These are phyloP conservation scores for Globisporangium middletonii DNA, from an alignment of 352 stramenopile species.

Conservation along the genomic window DNA sequence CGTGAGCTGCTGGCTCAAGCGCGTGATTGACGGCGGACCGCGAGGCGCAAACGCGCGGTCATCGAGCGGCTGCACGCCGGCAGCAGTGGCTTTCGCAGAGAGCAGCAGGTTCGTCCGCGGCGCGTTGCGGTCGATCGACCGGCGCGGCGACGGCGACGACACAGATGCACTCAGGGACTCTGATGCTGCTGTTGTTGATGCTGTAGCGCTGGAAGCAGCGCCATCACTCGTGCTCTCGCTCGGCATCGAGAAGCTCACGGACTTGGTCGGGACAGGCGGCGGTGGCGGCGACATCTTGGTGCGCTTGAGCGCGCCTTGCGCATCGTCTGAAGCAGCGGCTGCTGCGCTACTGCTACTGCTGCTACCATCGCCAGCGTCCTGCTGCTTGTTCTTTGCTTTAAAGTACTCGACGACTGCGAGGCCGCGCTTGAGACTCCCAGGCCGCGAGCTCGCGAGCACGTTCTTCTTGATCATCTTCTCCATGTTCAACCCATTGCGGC, in stretches of 20 bases:
- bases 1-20: conserved; percentile 15
- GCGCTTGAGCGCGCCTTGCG: conserved; percentile 5
- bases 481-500: conserved; percentile 69
- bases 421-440: conserved; percentile 53
- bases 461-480: conserved; percentile 88
- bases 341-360: conserved; percentile 1
- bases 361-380: conserved; percentile 14
- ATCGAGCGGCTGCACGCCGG: conserved; percentile 13
- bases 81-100: conserved; percentile 7
- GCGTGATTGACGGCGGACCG: conserved; percentile 12
- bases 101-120: conserved; percentile 5
- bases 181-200: not conserved
- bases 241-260: conserved; percentile 2
- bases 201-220: not conserved
- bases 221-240: not conserved
- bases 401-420: conserved; percentile 70
- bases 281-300: conserved; percentile 8
- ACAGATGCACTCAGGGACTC: not conserved
- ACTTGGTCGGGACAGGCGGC: conserved; percentile 1
- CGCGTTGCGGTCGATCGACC: not conserved
- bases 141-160: conserved; percentile 9
- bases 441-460: conserved; percentile 40
- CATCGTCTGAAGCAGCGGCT: not conserved
- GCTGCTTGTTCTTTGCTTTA: conserved; percentile 55
- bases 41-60: conserved; percentile 12